phyloP scores from a whole-genome alignment of 2,329 filamentous ascomycete genomes.

The Chrysosphaeria jannelii region DNA sequence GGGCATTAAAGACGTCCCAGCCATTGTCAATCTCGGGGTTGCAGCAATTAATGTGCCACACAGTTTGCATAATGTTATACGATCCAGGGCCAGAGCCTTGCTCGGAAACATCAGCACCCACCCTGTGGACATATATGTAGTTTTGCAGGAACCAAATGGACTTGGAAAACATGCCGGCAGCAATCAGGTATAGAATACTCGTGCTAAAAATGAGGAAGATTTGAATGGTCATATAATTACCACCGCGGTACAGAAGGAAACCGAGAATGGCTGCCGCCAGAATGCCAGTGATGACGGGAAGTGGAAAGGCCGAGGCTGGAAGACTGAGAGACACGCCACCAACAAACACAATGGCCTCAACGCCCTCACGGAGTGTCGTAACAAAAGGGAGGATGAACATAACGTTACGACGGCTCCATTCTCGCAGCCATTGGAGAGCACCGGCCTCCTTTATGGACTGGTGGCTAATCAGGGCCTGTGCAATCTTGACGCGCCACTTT shows the following conservation, averaged over 20 bases:
- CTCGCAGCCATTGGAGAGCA: conserved; percentile 19
- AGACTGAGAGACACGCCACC: conserved; percentile 54
- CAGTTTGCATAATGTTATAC: conserved; percentile 44
- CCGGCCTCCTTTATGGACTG: conserved; percentile 9
- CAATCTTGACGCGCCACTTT: conserved; percentile 67
- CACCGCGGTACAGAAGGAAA: conserved; percentile 32
- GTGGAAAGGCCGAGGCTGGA: conserved; percentile 45
- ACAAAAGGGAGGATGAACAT: conserved; percentile 73
- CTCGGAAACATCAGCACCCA: conserved; percentile 22
- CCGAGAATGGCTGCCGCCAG: conserved; percentile 35
- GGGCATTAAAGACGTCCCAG: conserved; percentile 68
- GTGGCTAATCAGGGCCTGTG: conserved; percentile 28
- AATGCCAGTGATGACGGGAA: conserved; percentile 46
- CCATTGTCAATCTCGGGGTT: conserved; percentile 42
- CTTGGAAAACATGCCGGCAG: conserved; percentile 49
- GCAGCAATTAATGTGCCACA: conserved; percentile 73
- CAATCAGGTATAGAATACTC: conserved; percentile 53
- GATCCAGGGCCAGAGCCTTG: conserved; percentile 32
- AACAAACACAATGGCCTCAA: conserved; percentile 67
- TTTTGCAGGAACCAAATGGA: conserved; percentile 42
- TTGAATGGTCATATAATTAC: conserved; percentile 5
- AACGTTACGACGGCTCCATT: conserved; percentile 32
- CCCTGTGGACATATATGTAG: conserved; percentile 15
- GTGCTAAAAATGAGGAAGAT: conserved; percentile 46
- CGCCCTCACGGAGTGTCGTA: conserved; percentile 60